A percentile compares a stretch with the other conserved stretches of the same genome.
These are phyloP conservation scores for Leccinum incarnatum DNA, from an alignment of 768 basidiomycete species.

Conservation along the genomic window DNA sequence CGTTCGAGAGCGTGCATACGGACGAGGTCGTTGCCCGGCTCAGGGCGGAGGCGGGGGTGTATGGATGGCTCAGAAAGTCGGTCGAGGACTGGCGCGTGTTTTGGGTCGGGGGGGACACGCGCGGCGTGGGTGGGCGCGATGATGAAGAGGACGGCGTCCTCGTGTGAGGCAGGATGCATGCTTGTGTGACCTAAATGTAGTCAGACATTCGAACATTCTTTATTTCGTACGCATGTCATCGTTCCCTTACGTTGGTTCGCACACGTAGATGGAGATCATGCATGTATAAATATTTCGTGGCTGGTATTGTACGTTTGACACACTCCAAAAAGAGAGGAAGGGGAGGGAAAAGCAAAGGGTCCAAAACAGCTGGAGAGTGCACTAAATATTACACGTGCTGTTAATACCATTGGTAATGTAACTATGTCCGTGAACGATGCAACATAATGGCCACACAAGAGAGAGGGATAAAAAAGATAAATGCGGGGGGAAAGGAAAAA, in stretches of 20 bases:
- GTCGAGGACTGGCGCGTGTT: constrained; percentile 75
- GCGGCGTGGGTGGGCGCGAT: constrained; percentile 21
- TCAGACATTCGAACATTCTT: background rate
- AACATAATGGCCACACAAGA: constrained; percentile 12
- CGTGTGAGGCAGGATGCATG: constrained; percentile 14
- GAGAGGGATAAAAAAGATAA: background rate
- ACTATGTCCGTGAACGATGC: constrained; percentile 20
- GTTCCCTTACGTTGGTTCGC: background rate
- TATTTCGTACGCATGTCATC: background rate
- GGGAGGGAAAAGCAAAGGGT: constrained; percentile 4
- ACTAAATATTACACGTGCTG: constrained; percentile 30
- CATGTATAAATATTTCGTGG: constrained; percentile 21
- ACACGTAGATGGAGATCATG: constrained; percentile 3
- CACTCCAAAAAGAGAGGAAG: constrained; percentile 10
- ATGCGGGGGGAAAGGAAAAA: background rate
- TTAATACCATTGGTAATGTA: constrained; percentile 26
- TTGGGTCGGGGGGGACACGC: constrained; percentile 68
- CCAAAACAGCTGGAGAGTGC: constrained; percentile 22
- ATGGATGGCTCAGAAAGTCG: constrained; percentile 77
- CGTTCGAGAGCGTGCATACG: constrained; percentile 52
- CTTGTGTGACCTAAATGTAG: background rate
- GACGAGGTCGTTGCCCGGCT: constrained; percentile 47
- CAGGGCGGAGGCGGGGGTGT: constrained; percentile 61
- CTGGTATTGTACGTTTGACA: constrained; percentile 18
- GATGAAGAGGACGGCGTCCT: constrained; percentile 34